These are phyloP conservation scores for Heteromeles arbutifolia DNA, from an alignment of 306 rosid genomes.

Conservation along the genomic window DNA sequence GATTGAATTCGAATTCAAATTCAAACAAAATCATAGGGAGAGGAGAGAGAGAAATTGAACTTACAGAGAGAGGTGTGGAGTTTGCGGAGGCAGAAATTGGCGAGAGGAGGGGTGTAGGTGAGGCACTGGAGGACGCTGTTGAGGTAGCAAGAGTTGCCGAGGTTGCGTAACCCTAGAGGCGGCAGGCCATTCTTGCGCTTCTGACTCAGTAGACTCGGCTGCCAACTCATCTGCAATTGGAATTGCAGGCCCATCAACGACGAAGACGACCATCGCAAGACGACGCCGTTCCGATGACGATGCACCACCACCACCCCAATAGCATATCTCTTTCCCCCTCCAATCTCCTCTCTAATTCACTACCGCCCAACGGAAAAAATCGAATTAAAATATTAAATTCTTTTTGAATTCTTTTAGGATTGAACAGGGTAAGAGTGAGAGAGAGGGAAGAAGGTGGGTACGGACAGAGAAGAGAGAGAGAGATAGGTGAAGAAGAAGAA, in stretches of 20 bases:
- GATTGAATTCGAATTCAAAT: neutral
- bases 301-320: slow-evolving; percentile 52
- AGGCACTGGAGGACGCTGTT: slow-evolving; percentile 99
- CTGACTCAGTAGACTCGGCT: slow-evolving; percentile 78
- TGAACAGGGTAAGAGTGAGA: neutral
- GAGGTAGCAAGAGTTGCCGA: slow-evolving; percentile 97
- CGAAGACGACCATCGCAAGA: slow-evolving; percentile 47
- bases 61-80: slow-evolving; percentile 77
- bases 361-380: neutral
- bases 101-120: slow-evolving; percentile 98
- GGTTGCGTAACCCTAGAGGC: slow-evolving; percentile 84
- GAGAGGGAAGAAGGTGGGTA: neutral
- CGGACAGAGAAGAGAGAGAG: neutral
- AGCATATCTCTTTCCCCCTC: slow-evolving; percentile 46
- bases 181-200: slow-evolving; percentile 75
- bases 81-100: slow-evolving; percentile 89
- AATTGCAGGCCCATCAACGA: slow-evolving; percentile 85
- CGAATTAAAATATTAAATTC: neutral
- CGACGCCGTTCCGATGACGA: slow-evolving; percentile 35
- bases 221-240: slow-evolving; percentile 89
- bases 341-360: neutral
- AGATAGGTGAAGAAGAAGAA: neutral
- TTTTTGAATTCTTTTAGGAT: neutral
- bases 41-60: neutral
- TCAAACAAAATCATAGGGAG: neutral